Evolutionary conservation across 352 stramenopile genomes (phyloP).

Genomic region (Phytophthora cactorum): DNA sequence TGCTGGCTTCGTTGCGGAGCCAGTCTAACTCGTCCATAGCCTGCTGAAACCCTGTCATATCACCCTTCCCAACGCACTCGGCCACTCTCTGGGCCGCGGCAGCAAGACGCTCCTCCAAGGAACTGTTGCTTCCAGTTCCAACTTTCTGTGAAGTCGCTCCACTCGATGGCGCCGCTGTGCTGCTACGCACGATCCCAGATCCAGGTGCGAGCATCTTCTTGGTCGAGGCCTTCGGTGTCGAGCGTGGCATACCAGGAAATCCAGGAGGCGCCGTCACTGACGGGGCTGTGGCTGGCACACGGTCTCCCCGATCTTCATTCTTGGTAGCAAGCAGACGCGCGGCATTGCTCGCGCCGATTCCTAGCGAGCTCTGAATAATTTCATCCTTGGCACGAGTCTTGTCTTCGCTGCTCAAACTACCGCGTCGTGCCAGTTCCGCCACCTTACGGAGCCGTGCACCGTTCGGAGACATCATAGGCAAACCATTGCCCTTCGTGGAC

Average conservation of each 20-base stretch:
- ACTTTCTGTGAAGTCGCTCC: constrained; percentile 22
- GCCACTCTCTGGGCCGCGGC: constrained; percentile 70
- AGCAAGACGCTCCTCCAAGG: constrained; percentile 72
- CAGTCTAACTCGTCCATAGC: constrained; percentile 84
- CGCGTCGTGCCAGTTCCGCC: constrained; percentile 75
- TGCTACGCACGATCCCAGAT: constrained; percentile 63
- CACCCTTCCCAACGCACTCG: constrained; percentile 75
- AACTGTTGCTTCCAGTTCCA: constrained; percentile 21
- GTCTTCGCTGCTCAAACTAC: constrained; percentile 81
- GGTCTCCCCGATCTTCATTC: constrained; percentile 49
- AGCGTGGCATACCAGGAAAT: constrained; percentile 54
- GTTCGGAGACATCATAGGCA: constrained; percentile 89
- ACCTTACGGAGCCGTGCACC: constrained; percentile 78
- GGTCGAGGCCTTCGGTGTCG: constrained; percentile 53
- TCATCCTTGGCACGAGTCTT: constrained; percentile 88
- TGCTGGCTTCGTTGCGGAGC: constrained; percentile 81
- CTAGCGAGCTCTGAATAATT: constrained; percentile 89
- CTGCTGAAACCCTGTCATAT: constrained; percentile 84
- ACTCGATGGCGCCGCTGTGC: constrained; percentile 15
- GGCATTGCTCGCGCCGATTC: constrained; percentile 68
- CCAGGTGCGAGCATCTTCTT: constrained; percentile 60
- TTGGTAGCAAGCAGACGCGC: constrained; percentile 67
- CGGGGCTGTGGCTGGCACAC: constrained; percentile 31
- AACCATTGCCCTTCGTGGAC: constrained; percentile 48
- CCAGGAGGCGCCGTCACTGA: constrained; percentile 49